Conservation (phyloP, 129 eudicot genomes). For the Dittrichia graveolens region DNA sequence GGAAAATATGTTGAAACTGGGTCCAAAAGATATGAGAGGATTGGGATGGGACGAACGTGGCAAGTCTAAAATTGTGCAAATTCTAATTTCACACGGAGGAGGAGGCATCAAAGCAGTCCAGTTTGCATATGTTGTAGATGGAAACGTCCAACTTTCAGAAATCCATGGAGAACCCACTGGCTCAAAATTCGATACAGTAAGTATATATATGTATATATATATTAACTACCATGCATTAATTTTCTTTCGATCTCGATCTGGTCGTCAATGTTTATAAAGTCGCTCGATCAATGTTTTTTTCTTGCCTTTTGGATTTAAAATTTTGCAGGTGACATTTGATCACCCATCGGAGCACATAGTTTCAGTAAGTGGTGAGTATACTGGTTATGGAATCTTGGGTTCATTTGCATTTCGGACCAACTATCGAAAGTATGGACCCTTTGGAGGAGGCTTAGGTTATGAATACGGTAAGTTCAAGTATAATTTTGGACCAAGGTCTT, state of each 20-base stretch:
- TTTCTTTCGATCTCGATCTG: no score
- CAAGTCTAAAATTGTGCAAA: conserved; percentile 7
- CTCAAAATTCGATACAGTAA: conserved; percentile 14
- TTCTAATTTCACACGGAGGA: conserved; percentile 13
- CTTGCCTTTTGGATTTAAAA: no score
- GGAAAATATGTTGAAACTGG: background rate
- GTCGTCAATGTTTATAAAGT: no score
- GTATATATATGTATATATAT: background rate
- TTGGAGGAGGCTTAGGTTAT: background rate
- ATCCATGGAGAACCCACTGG: conserved; percentile 16
- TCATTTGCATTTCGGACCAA: conserved; percentile 22
- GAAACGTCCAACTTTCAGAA: background rate
- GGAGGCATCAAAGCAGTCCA: conserved; percentile 12
- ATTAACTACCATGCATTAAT: no score
- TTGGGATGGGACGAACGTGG: conserved; percentile 20
- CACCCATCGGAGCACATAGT: conserved; percentile 17
- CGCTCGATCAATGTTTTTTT: no score
- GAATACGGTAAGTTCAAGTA: background rate
- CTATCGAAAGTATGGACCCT: conserved; percentile 23
- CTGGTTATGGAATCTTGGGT: background rate
- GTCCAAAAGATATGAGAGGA: background rate
- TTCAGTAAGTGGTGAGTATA: conserved; percentile 17
- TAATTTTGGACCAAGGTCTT: conserved; percentile 9
- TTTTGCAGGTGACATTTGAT: conserved; percentile 23
- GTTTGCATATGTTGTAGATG: conserved; percentile 8